Evolutionary conservation across 129 eudicot species (phyloP), one percentile per base, ranked within the genome.

Genomic region (Centella asiatica): DNA sequence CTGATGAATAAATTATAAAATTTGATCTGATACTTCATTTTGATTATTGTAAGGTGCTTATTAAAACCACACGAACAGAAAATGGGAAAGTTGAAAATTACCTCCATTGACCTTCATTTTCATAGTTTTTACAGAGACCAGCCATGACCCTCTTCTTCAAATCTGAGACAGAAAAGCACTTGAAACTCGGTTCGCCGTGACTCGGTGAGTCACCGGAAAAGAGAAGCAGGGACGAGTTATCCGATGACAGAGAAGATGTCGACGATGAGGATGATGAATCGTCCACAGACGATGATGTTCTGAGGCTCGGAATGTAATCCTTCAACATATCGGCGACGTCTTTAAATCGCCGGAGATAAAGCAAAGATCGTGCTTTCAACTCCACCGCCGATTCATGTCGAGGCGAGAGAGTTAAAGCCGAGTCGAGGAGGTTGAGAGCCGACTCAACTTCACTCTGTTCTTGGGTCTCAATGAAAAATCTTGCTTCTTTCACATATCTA

Each of bases 71-170:
- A 23, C 45, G 12, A 68, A 36, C 10, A 44, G 54, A 4, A 61
- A 39, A 18, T 37, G 42, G 45, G 31, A n/a, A n/a, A n/a, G n/a
- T n/a, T n/a, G 34, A 27, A 75, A 76, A 62, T 77, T 80, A 93
- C 99, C 99, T 93, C 99, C 99, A 93, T 66, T 84, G 95, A 9
- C 92, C 96, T 75, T 84, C 84, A 60, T 71, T 81, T 29, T 93
- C 92, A 55, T 70, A 74, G 57, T 74, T 80, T 77, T 77, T 85
- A 6, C 65, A 66, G 37, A 87, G 70, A 0, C 95, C 83, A 50
- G 96, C 85, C 72, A 82, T 68, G 44, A 93, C 86, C 25, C 85
- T 87, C 69, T 83, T 93, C 85, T 87, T 93, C 86, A 93, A 79
- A 76, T 93, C 96, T n/a, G 96, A 82, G 18, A 85, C 96, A 15